Conservation (phyloP, 2,329 filamentous ascomycete species). For the Aurifilum marmelostoma region DNA sequence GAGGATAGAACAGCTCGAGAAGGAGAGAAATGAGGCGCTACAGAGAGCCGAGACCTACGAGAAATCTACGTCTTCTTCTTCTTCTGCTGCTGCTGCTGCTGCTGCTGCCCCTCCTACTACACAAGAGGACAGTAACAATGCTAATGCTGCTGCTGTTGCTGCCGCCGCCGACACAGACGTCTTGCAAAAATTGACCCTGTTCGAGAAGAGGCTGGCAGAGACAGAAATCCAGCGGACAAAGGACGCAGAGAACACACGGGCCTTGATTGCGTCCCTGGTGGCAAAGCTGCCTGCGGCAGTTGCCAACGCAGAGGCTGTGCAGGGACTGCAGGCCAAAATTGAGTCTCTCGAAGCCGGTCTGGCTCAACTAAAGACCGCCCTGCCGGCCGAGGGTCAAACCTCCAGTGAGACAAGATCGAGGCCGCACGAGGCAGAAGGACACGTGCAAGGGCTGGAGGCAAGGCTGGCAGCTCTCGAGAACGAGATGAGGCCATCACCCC, state of each 20-base stretch:
- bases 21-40: not conserved
- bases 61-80: no score
- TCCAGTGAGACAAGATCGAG: not conserved
- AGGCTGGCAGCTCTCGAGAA: conserved; percentile 6
- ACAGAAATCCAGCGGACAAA: not conserved
- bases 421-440: not conserved
- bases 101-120: no score
- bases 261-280: not conserved
- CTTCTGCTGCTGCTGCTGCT: not conserved
- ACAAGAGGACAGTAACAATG: no score
- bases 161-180: not conserved
- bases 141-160: no score
- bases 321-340: conserved; percentile 3
- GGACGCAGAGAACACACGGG: not conserved
- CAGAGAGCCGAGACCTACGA: not conserved
- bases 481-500: not conserved
- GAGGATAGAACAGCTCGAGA: conserved; percentile 5
- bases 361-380: not conserved
- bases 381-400: no score
- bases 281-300: not conserved
- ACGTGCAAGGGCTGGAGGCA: not conserved
- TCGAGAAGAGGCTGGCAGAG: conserved; percentile 6
- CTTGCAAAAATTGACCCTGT: not conserved
- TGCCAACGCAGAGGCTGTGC: not conserved
- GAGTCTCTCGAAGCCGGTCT: conserved; percentile 4